These are phyloP conservation scores for Lojkania enalia DNA, from an alignment of 2,329 filamentous ascomycete genomes.

Conservation along the genomic window DNA sequence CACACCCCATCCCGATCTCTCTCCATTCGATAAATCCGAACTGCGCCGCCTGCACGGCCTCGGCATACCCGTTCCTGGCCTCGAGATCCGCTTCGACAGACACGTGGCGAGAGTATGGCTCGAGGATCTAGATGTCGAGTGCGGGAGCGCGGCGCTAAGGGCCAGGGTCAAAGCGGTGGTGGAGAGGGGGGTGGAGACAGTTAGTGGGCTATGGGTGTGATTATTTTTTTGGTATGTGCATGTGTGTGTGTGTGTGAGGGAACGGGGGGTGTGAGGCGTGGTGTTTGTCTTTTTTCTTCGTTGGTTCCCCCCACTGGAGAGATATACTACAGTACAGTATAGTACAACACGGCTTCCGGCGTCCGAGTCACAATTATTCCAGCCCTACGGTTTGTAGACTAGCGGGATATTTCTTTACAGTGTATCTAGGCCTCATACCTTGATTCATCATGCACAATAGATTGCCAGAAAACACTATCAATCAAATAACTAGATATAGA, in stretches of 20 bases:
- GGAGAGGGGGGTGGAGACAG: constrained; percentile 85
- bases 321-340: too few species aligned
- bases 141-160: constrained; percentile 72
- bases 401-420: too few species aligned
- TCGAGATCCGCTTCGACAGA: constrained; percentile 86
- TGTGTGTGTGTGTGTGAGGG: not conserved
- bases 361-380: too few species aligned
- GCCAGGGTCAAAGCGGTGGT: constrained; percentile 88
- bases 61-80: constrained; percentile 87
- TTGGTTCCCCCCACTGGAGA: too few species aligned
- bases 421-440: too few species aligned
- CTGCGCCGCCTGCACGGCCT: constrained; percentile 77
- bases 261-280: not conserved
- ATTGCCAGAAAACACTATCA: too few species aligned
- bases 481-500: too few species aligned
- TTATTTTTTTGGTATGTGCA: not conserved
- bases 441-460: too few species aligned
- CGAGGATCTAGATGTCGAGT: constrained; percentile 89
- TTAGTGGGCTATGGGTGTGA: constrained; percentile 48
- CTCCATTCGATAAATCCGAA: constrained; percentile 54
- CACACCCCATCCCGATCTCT: constrained; percentile 7
- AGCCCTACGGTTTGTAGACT: too few species aligned
- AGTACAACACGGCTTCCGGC: too few species aligned
- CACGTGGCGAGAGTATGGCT: constrained; percentile 88
- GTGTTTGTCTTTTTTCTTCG: too few species aligned